Base-by-base conservation (phyloP, 495 filamentous ascomycete genomes). In the Annulohypoxylon bovei region DNA sequence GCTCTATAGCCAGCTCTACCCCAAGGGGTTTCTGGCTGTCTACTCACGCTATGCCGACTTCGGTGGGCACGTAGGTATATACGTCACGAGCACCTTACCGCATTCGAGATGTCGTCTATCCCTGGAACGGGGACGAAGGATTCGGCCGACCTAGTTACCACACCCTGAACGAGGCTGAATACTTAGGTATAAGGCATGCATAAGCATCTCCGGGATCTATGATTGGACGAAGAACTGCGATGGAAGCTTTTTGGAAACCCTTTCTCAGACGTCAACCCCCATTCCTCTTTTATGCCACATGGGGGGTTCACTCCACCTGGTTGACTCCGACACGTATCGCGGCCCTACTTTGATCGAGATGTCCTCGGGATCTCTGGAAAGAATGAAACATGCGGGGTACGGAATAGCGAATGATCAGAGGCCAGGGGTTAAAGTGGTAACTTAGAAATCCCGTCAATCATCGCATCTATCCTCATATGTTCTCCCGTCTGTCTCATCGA, bases 341-440 rank as follows among this genome's bases (percentile, higher is more conserved):
- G 27, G 25, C 49, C 18, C 14, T 56, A 49, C 23, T 37, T 25
- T 53, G 32, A 49, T 57, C 32, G 35, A 30, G 42, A 57, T 52
- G 47, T 49, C 44, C 16, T 39, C 27, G 30, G n/a, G 50, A 46
- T 53, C 44, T 12, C 52, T 63, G 62, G 27, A 30, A 52, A 55
- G n/a, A 53, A 59, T 72, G 69, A 72, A 72, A 72, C 69, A 68
- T 68, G 69, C 69, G 69, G 69, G 69, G 69, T 61, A 65, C 63
- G 69, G 67, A 64, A 71, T 64, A 42, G 49, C 39, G 30, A 57
- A 35, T 57, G 49, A 39, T 52, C 14, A 46, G 20, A 47, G 35
- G 37, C 35, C 32, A 58, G 25, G 53, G 33, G 25, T 14, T 33
- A n/a, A 33, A 56, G 20, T 56, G 32, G 18, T 23, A 20, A 28